A percentile compares a stretch with the other conserved stretches of the same genome.
These are phyloP conservation scores for Gracilaria gracilis DNA, from an alignment of 23 red algal genomes.

Conservation along the genomic window DNA sequence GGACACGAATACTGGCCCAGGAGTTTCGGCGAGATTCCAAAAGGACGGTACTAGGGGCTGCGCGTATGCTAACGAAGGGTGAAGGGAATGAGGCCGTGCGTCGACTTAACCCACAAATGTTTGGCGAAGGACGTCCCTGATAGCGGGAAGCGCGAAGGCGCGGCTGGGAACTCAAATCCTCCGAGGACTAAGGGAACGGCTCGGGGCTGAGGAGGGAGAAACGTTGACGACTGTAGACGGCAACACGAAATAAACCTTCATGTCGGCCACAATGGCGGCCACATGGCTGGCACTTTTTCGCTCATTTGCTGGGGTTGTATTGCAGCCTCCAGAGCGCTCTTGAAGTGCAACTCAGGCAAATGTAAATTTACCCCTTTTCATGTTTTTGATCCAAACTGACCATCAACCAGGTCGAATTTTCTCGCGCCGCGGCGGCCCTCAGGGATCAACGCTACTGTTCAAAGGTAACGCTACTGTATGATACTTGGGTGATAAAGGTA, in stretches of 20 bases:
- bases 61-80: not conserved
- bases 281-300: not conserved
- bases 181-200: not conserved
- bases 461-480: too few relatives aligned
- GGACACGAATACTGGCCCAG: not conserved
- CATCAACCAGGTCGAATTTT: too few relatives aligned
- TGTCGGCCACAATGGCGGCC: not conserved
- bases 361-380: too few relatives aligned
- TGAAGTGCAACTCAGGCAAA: too few relatives aligned
- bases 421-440: too few relatives aligned
- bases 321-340: not conserved
- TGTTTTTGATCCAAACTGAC: too few relatives aligned
- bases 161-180: not conserved
- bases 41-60: not conserved
- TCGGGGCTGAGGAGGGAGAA: not conserved
- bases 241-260: not conserved
- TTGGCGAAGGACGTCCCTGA: not conserved
- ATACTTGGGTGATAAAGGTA: too few relatives aligned
- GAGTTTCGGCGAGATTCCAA: not conserved
- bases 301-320: not conserved
- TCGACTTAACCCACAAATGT: not conserved
- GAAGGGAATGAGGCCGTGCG: not conserved
- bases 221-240: not conserved
- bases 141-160: not conserved
- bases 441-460: too few relatives aligned